Base-by-base conservation (phyloP, 768 basidiomycete genomes). In the Asterophora lycoperdoides region DNA sequence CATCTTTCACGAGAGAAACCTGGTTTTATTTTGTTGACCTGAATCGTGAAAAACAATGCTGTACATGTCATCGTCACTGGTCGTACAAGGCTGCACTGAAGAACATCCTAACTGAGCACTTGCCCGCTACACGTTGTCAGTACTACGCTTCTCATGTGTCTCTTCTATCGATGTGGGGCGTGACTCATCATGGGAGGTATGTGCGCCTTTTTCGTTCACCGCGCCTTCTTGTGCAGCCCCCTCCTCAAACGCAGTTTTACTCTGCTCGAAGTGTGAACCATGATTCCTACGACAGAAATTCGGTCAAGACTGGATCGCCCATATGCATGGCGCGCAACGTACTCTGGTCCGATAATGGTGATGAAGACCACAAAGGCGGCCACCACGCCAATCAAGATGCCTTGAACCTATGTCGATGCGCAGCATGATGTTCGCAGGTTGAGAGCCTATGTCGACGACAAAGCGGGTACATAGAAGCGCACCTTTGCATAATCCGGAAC, bases 381-480 rank as follows among this genome's bases (percentile, higher is more conserved):
- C 15, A 96, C 86, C 19, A 78, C 75, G 7, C 93, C 93, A 39
- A 96, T 84, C 32, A 97, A 74, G 60, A 97, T 93, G 34, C 88
- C 89, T 70, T 91, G 88, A 4, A 89, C 88, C 64, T 78, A 33
- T 33, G 8, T 44, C 23, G 18, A 26, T 53, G 57, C 4, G 53
- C 57, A 55, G 64, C n/a, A n/a, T n/a, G n/a, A n/a, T 55, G 35
- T 37, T 20, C 20, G 35, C 33, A 28, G 36, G 8, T 17, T 35
- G 14, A 33, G n/a, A 11, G 8, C n/a, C 40, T 29, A 11, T 11
- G 20, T 15, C 13, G 4, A 15, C 1, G 45, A 5, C 11, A 13
- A 17, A 6, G 6, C 37, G 37, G 9, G 2, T 17, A 41, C n/a
- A n/a, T n/a, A n/a, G 26, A 19, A 28, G 44, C 60, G 18, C 48